Base-by-base conservation (phyloP, 768 basidiomycete genomes). In the Kondoa malvinella region DNA sequence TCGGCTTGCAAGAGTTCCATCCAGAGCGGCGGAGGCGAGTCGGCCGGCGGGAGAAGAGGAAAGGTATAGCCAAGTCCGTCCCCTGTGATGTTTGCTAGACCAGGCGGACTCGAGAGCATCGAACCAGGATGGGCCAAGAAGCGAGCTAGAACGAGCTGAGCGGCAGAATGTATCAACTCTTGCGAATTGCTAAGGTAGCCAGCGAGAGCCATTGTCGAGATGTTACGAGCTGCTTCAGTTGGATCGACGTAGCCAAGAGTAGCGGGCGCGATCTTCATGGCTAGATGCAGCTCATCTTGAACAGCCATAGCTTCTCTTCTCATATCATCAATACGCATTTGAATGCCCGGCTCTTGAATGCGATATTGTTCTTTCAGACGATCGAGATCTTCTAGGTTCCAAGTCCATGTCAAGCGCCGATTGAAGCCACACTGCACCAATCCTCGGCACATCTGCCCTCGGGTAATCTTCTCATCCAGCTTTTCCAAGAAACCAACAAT, bases 401-500 rank as follows among this genome's bases (percentile, higher is more conserved):
- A 74, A 67, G 60, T 67, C 74, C 73, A 75, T 0, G 69, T 29
- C 1, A 69, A 62, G 12, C 69, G 63, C 16, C 65, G 26, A 50
- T 63, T 65, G 70, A 70, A 73, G 2, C 72, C 73, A 65, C 72
- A 73, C 8, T 33, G 30, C 56, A 29, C 17, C 67, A 57, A 40
- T 31, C 14, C 64, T 58, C 34, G 57, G 64, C 64, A 26, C 34
- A 56, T 62, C 27, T 67, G 34, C 17, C 74, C 72, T 1, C 71
- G 68, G 2, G 70, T 69, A 34, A 74, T 65, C 34, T 61, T 33
- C 60, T 73, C 71, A 67, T 75, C 74, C 59, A 75, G 69, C 3
- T 66, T 68, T 34, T 75, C 74, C 60, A 75, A 64, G 68, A 73
- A 73, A 12, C 70, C 69, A 67, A 72, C 66, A 65, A 75, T 73